These are phyloP conservation scores for Verticillium dahliae DNA, from an alignment of 2,329 filamentous ascomycete species.

Conservation along the genomic window DNA sequence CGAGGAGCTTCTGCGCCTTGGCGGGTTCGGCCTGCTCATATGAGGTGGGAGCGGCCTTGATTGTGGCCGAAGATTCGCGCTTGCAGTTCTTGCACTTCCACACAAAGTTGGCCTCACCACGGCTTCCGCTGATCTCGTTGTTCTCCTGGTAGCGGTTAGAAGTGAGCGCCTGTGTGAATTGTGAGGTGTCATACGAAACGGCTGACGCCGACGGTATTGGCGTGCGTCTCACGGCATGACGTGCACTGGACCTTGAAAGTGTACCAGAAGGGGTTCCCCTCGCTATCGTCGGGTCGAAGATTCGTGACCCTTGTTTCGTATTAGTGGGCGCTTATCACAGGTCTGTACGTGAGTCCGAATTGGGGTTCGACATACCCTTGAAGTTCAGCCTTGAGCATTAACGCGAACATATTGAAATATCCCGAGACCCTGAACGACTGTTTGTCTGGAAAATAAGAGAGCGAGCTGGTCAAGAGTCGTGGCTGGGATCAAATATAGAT, in stretches of 20 bases:
- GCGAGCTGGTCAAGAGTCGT: background rate
- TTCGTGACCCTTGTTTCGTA: constrained; percentile 67
- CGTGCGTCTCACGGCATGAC: constrained; percentile 87
- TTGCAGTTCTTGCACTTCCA: constrained; percentile 99
- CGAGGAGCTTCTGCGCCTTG: constrained; percentile 72
- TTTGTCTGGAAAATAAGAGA: background rate
- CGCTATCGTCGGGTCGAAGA: constrained; percentile 75
- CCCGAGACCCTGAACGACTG: background rate
- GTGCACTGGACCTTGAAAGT: constrained; percentile 98
- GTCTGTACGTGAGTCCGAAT: background rate
- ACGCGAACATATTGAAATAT: constrained; percentile 51
- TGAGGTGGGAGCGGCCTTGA: constrained; percentile 64
- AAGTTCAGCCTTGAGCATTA: constrained; percentile 62
- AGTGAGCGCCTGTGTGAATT: too few relatives aligned
- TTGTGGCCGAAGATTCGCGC: constrained; percentile 80
- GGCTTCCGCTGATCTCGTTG: constrained; percentile 86
- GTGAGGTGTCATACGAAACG: constrained; percentile 64
- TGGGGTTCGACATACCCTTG: constrained; percentile 48
- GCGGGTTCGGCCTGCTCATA: constrained; percentile 69
- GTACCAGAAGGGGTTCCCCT: constrained; percentile 85
- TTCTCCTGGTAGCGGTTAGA: constrained; percentile 53
- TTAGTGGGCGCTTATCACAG: background rate
- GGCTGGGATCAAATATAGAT: background rate
- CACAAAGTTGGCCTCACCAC: constrained; percentile 98
- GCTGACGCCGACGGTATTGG: constrained; percentile 79